Percentiles rank a stretch among this genome's conserved stretches.
These are phyloP conservation scores for Epicoccum nigrum DNA, from an alignment of 2,329 filamentous ascomycete species.

Conservation along the genomic window DNA sequence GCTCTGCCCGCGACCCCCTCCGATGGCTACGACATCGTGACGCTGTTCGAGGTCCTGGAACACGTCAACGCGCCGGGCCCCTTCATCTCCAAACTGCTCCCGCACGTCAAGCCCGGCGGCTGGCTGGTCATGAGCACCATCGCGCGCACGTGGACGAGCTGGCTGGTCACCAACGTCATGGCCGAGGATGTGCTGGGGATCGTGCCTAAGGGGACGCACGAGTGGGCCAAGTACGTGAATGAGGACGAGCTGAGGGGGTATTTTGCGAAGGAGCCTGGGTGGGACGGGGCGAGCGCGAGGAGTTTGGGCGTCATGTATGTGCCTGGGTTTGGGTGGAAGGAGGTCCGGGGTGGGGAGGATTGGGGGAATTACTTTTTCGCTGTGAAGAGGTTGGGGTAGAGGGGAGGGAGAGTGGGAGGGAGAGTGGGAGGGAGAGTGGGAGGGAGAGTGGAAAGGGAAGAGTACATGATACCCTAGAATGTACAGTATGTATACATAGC, in stretches of 20 bases:
- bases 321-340: constrained; percentile 87
- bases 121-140: constrained; percentile 96
- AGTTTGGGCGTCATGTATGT: constrained; percentile 88
- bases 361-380: constrained; percentile 97
- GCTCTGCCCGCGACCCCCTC: constrained; percentile 35
- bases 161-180: constrained; percentile 88
- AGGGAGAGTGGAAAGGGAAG: not conserved
- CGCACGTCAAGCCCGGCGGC: constrained; percentile 84
- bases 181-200: constrained; percentile 88
- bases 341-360: constrained; percentile 79
- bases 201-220: constrained; percentile 91
- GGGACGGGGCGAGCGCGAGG: constrained; percentile 58
- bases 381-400: constrained; percentile 58
- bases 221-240: constrained; percentile 96
- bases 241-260: constrained; percentile 71
- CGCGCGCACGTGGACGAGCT: constrained; percentile 84
- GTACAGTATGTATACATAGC: constrained; percentile 25
- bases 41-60: constrained; percentile 93
- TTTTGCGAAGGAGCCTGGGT: constrained; percentile 50
- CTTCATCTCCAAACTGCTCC: constrained; percentile 74
- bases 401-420: not conserved
- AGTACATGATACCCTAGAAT: constrained; percentile 35
- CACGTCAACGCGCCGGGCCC: constrained; percentile 78
- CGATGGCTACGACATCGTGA: constrained; percentile 76
- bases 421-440: not conserved